Conservation (phyloP, 148 eudicot genomes). For the Persicaria tinctoria region DNA sequence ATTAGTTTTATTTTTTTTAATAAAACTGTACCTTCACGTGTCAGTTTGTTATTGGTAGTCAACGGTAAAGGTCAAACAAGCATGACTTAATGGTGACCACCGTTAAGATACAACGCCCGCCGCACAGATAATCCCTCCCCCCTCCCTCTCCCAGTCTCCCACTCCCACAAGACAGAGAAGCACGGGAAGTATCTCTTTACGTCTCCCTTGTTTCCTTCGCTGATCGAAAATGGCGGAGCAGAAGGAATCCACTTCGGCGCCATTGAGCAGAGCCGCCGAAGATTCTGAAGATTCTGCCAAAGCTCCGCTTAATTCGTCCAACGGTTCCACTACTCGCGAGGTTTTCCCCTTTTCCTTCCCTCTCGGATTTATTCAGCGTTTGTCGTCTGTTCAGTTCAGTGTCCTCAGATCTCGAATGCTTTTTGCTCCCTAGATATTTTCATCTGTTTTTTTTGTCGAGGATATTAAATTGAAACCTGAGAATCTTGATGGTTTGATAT, state of each 20-base stretch:
- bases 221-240: conserved; percentile 39
- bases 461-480: background rate
- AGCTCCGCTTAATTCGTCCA: conserved; percentile 32
- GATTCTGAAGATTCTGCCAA: conserved; percentile 48
- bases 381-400: background rate
- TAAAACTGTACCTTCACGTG: background rate
- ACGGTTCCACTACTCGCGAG: conserved; percentile 43
- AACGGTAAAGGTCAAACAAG: background rate
- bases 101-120: conserved; percentile 2
- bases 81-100: background rate
- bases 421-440: conserved; percentile 2
- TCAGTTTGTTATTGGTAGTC: background rate
- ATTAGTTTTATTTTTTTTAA: no score
- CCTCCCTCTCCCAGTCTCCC: background rate
- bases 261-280: conserved; percentile 25
- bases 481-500: background rate
- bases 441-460: background rate
- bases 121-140: conserved; percentile 1
- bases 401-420: conserved; percentile 3
- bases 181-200: background rate
- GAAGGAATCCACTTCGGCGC: conserved; percentile 42
- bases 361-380: background rate
- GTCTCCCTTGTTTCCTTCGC: background rate
- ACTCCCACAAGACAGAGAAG: background rate
- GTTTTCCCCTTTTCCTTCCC: conserved; percentile 13